Evolutionary conservation across 78 protist species (phyloP).

Genomic region (Dictyostelium purpureum): DNA sequence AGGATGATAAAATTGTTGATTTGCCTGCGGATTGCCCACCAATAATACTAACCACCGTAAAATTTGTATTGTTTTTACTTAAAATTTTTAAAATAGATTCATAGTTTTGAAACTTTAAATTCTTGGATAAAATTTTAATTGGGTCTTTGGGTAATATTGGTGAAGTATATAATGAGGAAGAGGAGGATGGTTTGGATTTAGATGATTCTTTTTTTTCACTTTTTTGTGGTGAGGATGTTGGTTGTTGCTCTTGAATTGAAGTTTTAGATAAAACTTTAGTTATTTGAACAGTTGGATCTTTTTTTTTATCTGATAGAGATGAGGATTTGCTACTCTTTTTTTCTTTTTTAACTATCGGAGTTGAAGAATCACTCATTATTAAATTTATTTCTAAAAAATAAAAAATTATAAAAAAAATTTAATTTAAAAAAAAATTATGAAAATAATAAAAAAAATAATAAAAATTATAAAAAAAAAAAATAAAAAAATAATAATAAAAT

Average conservation of each 20-base stretch:
- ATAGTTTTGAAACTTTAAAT: constrained; percentile 7
- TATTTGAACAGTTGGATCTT: constrained; percentile 5
- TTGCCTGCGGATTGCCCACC: constrained; percentile 67
- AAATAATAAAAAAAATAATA: too few relatives aligned
- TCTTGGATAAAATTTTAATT: constrained; percentile 7
- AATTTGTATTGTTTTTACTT: neutral
- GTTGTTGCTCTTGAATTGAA: neutral
- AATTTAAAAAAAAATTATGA: too few relatives aligned
- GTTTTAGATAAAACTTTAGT: constrained; percentile 14
- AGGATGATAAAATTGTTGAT: constrained; percentile 57
- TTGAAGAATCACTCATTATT: too few relatives aligned
- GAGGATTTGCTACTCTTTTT: too few relatives aligned
- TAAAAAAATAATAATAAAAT: too few relatives aligned
- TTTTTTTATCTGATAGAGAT: too few relatives aligned
- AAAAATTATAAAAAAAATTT: too few relatives aligned
- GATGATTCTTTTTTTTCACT: neutral
- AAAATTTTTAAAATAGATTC: neutral
- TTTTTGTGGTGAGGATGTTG: neutral
- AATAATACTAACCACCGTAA: constrained; percentile 51
- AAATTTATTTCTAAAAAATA: too few relatives aligned
- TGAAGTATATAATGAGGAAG: neutral
- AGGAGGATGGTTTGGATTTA: neutral
- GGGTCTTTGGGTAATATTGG: neutral
- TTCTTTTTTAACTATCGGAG: too few relatives aligned
- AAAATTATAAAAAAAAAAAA: too few relatives aligned